phyloP scores from a whole-genome alignment of 805 yeast species.

The Nakazawaea molendinolei region DNA sequence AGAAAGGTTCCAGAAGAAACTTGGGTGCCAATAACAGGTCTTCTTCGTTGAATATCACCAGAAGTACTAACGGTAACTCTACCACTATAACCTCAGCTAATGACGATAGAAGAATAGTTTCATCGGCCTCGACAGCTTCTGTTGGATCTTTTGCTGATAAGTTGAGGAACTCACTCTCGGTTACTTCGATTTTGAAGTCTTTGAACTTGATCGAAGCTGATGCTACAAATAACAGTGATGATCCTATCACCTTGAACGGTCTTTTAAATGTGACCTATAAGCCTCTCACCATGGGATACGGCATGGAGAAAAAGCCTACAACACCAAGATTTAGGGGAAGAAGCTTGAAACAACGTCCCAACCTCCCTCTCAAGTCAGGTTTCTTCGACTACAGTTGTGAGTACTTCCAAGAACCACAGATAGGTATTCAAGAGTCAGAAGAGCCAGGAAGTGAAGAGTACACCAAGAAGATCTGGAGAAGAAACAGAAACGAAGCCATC shows the following conservation, averaged over 20 bases:
- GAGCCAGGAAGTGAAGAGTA: constrained; percentile 90
- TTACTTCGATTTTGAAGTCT: constrained; percentile 17
- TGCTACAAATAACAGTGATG: constrained; percentile 17
- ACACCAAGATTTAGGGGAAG: constrained; percentile 44
- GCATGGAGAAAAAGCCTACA: constrained; percentile 44
- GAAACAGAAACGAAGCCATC: constrained; percentile 80
- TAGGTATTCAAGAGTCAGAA: constrained; percentile 76
- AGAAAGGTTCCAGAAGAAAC: constrained; percentile 11
- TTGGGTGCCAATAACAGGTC: constrained; percentile 18
- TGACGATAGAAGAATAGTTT: constrained; percentile 15
- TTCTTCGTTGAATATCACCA: constrained; percentile 9
- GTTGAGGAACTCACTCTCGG: constrained; percentile 15
- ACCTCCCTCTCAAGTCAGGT: constrained; percentile 50
- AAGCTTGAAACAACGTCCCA: constrained; percentile 27
- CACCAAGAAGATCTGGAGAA: constrained; percentile 77
- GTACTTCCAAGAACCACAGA: constrained; percentile 94
- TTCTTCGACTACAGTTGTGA: constrained; percentile 77
- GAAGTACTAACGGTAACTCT: background rate
- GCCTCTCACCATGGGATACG: constrained; percentile 19
- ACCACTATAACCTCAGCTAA: constrained; percentile 1
- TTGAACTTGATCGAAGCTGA: constrained; percentile 19
- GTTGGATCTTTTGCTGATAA: constrained; percentile 16
- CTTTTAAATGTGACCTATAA: constrained; percentile 5
- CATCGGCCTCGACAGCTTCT: constrained; percentile 18
- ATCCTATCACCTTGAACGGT: constrained; percentile 14